A percentile compares a stretch with the other conserved stretches of the same genome.
Evolutionary conservation across 106 monocot genomes (phyloP).

Genomic region (Amphibolis antarctica): DNA sequence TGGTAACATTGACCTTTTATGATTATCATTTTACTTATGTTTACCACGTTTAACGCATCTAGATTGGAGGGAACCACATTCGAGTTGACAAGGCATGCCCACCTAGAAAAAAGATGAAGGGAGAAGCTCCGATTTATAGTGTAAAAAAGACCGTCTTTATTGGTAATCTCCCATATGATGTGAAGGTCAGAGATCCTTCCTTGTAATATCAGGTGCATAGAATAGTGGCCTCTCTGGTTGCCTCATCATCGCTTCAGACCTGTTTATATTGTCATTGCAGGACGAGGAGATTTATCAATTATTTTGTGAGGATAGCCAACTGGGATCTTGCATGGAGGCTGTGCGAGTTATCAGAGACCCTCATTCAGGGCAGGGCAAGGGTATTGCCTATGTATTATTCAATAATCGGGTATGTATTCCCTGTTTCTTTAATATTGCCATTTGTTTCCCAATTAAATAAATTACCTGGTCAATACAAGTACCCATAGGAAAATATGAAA

Average conservation of each 20-base stretch:
- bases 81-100: constrained; percentile 95
- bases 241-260: neutral
- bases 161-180: constrained; percentile 92
- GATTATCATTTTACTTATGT: neutral
- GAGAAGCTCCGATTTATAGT: constrained; percentile 67
- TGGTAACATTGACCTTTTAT: neutral
- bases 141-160: constrained; percentile 87
- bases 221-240: neutral
- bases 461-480: too few relatives aligned
- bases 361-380: constrained; percentile 77
- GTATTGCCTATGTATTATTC: constrained; percentile 87
- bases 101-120: constrained; percentile 83
- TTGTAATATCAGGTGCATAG: neutral
- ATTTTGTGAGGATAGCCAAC: constrained; percentile 41
- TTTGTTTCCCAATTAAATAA: too few relatives aligned
- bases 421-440: neutral
- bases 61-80: constrained; percentile 88
- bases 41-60: neutral
- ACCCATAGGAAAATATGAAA: neutral
- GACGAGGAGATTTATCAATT: constrained; percentile 88
- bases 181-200: constrained; percentile 41
- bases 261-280: constrained; percentile 19
- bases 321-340: constrained; percentile 58
- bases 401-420: constrained; percentile 70
- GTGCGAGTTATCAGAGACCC: constrained; percentile 87